Evolutionary conservation across 2,329 filamentous ascomycete genomes (phyloP).

Genomic region (Cercospora zeina): DNA sequence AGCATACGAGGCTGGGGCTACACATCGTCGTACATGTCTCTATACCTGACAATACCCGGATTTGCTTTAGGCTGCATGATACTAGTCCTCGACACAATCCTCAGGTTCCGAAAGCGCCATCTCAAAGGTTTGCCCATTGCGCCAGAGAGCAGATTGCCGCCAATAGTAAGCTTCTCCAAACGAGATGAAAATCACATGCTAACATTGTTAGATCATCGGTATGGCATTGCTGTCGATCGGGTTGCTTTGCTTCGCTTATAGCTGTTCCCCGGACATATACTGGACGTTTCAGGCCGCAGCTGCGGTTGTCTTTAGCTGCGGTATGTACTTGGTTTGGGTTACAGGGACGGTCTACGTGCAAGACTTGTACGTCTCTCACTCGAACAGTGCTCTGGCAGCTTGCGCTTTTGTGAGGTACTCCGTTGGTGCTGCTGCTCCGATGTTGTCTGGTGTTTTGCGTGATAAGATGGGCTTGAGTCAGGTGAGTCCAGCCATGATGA

Average conservation of each 20-base stretch:
- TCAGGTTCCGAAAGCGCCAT: constrained; percentile 18
- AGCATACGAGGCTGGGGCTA: constrained; percentile 10
- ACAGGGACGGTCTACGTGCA: constrained; percentile 24
- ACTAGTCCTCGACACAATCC: constrained; percentile 17
- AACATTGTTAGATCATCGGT: constrained; percentile 18
- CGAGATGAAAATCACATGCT: background rate
- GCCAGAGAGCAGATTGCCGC: constrained; percentile 23
- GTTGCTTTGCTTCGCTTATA: constrained; percentile 20
- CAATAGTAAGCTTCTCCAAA: constrained; percentile 14
- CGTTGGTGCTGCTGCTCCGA: constrained; percentile 17
- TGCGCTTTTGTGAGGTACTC: constrained; percentile 24
- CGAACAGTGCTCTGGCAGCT: constrained; percentile 21
- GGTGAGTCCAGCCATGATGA: constrained; percentile 11
- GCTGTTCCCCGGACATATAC: background rate
- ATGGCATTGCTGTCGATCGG: constrained; percentile 18
- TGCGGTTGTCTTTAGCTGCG: constrained; percentile 15
- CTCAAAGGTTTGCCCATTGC: constrained; percentile 6
- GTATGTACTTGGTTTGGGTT: constrained; percentile 26
- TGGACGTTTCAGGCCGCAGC: constrained; percentile 14
- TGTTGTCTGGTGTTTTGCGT: constrained; percentile 17
- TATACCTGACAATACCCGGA: constrained; percentile 16
- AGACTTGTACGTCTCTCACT: constrained; percentile 22
- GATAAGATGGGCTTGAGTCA: constrained; percentile 14
- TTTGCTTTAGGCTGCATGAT: constrained; percentile 16
- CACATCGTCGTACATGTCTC: constrained; percentile 6